These are phyloP conservation scores for Yamadazyma insecticola DNA, from an alignment of 805 yeast genomes.

Conservation along the genomic window DNA sequence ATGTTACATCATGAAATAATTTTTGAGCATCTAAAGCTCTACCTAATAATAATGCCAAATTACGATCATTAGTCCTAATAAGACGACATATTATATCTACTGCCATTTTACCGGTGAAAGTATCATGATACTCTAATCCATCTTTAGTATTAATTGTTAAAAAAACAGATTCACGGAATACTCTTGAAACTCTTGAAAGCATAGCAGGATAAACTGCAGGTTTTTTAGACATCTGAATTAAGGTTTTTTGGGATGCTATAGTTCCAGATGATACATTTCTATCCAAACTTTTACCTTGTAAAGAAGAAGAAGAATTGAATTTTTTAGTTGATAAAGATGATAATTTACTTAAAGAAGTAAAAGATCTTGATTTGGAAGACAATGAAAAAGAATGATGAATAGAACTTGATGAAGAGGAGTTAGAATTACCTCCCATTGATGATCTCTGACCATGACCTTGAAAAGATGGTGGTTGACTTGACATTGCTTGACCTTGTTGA, in stretches of 20 bases:
- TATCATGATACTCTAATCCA: slow-evolving; percentile 86
- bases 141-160: slow-evolving; percentile 81
- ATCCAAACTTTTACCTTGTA: slow-evolving; percentile 22
- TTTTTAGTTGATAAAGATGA: slow-evolving; percentile 40
- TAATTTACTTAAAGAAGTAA: slow-evolving; percentile 36
- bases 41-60: slow-evolving; percentile 82
- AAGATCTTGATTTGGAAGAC: slow-evolving; percentile 37
- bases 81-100: slow-evolving; percentile 86
- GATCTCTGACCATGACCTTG: slow-evolving; percentile 1
- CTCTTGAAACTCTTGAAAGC: slow-evolving; percentile 76
- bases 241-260: slow-evolving; percentile 36
- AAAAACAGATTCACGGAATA: slow-evolving; percentile 65
- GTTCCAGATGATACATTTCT: slow-evolving; percentile 26
- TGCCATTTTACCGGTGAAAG: slow-evolving; percentile 92
- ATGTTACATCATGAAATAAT: slow-evolving; percentile 91
- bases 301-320: slow-evolving; percentile 29
- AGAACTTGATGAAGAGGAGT: slow-evolving; percentile 10
- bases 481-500: slow-evolving; percentile 10
- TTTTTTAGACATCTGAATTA: slow-evolving; percentile 35
- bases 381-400: slow-evolving; percentile 32
- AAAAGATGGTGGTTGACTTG: slow-evolving; percentile 9
- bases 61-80: slow-evolving; percentile 85
- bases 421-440: slow-evolving; percentile 12
- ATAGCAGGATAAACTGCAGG: slow-evolving; percentile 89
- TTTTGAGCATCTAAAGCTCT: slow-evolving; percentile 92